Percentiles rank a stretch among this genome's conserved stretches.
Conservation (phyloP, 345 rosid species). For the Geranium brycei region DNA sequence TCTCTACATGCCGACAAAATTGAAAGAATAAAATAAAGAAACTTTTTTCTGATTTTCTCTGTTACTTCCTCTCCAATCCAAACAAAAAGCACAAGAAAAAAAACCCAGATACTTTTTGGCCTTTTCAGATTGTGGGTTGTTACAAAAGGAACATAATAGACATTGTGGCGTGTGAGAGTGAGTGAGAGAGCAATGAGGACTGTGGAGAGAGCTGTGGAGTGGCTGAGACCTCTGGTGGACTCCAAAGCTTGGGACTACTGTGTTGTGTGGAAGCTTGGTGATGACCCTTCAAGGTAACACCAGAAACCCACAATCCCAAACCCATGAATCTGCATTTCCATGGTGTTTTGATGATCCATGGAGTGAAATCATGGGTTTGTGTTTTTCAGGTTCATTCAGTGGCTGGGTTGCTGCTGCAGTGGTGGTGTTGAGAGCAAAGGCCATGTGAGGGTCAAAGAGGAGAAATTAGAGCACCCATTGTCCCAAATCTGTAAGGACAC, state of each 20-base stretch:
- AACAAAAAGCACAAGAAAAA: too few relatives aligned
- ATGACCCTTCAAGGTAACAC: constrained; percentile 61
- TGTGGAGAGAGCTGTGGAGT: constrained; percentile 33
- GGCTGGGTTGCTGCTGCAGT: constrained; percentile 77
- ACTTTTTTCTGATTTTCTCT: background rate
- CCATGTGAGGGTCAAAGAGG: constrained; percentile 17
- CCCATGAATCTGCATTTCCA: background rate
- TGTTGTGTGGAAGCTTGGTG: constrained; percentile 71
- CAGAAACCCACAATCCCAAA: background rate
- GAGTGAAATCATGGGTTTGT: background rate
- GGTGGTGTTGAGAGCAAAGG: constrained; percentile 14
- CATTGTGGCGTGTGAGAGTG: background rate
- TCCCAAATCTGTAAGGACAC: constrained; percentile 45
- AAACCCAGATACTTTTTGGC: too few relatives aligned
- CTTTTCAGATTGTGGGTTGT: too few relatives aligned
- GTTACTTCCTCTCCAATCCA: background rate
- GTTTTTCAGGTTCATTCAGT: constrained; percentile 49
- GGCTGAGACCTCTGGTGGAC: constrained; percentile 69
- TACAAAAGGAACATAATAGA: too few relatives aligned
- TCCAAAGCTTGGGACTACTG: constrained; percentile 63
- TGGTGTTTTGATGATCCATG: background rate
- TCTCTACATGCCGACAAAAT: background rate
- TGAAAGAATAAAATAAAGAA: background rate
- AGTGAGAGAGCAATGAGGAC: constrained; percentile 28
- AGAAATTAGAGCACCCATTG: background rate